These are phyloP conservation scores for Leishmania mexicana DNA, from an alignment of 208 protist genomes.

Conservation along the genomic window DNA sequence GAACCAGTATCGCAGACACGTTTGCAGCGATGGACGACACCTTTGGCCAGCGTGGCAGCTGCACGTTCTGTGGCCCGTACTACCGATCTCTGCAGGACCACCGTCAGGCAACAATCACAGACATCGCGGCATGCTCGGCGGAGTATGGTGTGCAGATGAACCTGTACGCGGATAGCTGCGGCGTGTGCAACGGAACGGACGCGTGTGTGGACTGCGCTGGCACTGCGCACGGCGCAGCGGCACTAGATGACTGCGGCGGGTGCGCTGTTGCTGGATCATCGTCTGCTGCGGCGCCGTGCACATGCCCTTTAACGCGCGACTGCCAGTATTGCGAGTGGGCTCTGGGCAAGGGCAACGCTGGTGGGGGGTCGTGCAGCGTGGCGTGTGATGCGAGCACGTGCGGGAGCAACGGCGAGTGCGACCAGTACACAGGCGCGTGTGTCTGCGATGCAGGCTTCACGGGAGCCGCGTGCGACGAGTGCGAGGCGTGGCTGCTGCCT, in stretches of 20 bases:
- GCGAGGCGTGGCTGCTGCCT: conserved; percentile 20
- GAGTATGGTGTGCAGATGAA: conserved; percentile 43
- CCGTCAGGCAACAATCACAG: conserved; percentile 9
- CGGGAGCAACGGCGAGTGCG: conserved; percentile 20
- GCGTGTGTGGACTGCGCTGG: conserved; percentile 49
- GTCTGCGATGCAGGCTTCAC: conserved; percentile 25
- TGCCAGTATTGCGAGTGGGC: conserved; percentile 48
- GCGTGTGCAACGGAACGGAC: conserved; percentile 42
- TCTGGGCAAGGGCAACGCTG: conserved; percentile 1
- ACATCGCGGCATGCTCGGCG: conserved; percentile 23
- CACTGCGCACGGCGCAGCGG: conserved; percentile 14
- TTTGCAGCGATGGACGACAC: conserved; percentile 35
- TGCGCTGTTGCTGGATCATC: conserved; percentile 21
- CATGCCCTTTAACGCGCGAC: conserved; percentile 27
- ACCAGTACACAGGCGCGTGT: conserved; percentile 38
- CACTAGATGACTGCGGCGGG: conserved; percentile 28
- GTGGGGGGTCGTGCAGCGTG: conserved; percentile 16
- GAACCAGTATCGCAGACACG: not conserved
- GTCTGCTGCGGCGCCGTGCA: conserved; percentile 20
- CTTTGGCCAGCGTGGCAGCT: conserved; percentile 43
- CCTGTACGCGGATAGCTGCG: conserved; percentile 37
- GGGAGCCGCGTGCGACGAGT: conserved; percentile 16
- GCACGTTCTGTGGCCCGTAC: conserved; percentile 51
- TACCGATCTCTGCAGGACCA: conserved; percentile 26
- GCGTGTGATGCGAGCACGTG: conserved; percentile 18